These are phyloP conservation scores for Neoboletus brunneissimus DNA, from an alignment of 768 basidiomycete species.

Conservation along the genomic window DNA sequence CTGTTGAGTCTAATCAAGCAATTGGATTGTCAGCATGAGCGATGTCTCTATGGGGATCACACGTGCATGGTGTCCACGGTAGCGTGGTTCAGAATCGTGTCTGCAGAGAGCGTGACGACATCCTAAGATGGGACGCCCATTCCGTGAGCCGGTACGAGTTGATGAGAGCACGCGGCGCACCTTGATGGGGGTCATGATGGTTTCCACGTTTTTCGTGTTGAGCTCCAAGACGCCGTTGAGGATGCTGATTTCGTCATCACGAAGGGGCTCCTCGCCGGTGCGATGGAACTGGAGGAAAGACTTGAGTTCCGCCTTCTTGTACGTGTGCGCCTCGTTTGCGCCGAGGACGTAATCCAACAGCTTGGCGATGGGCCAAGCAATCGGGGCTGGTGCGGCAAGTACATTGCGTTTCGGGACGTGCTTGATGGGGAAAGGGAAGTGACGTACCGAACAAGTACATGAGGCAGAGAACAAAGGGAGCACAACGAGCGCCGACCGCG, in stretches of 20 bases:
- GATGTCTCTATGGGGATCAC: conserved; percentile 5
- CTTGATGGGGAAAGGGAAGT: not conserved
- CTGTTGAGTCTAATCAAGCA: conserved; percentile 52
- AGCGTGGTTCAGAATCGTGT: conserved; percentile 75
- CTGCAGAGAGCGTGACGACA: conserved; percentile 74
- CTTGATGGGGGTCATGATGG: conserved; percentile 80
- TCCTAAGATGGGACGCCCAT: conserved; percentile 45
- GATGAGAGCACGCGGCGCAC: conserved; percentile 29
- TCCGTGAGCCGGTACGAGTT: not conserved
- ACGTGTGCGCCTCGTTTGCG: conserved; percentile 63
- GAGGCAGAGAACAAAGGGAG: conserved; percentile 67
- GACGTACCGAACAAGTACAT: conserved; percentile 59
- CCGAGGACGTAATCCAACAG: conserved; percentile 84
- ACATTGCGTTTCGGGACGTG: too few relatives aligned
- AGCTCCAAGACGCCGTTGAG: conserved; percentile 78
- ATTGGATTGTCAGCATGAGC: conserved; percentile 8
- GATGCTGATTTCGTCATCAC: conserved; percentile 81
- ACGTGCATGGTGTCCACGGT: conserved; percentile 73
- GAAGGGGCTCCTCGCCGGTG: conserved; percentile 66
- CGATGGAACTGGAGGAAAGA: conserved; percentile 80
- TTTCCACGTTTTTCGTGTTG: conserved; percentile 69
- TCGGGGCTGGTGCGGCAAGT: conserved; percentile 48
- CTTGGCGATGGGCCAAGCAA: conserved; percentile 70
- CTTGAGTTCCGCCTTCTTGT: conserved; percentile 80
- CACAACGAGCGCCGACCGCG: conserved; percentile 72